Evolutionary conservation across 2,329 filamentous ascomycete genomes (phyloP), one percentile per base, ranked within the genome.

Genomic region (Sclerotinia nivalis): DNA sequence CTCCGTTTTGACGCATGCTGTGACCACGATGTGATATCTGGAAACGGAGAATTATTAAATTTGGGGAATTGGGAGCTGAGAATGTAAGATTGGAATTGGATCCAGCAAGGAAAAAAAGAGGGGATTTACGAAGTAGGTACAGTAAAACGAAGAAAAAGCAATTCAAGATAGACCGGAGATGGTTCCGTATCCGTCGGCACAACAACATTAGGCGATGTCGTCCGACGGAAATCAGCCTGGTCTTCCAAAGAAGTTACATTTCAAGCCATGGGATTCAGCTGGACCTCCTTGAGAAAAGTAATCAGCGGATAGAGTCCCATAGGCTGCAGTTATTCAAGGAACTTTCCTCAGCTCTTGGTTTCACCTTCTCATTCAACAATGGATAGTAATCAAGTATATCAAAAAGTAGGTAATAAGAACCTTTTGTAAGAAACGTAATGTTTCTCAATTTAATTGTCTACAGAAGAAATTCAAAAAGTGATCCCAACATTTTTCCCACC

Each of bases 1-100:
- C 47, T 65, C 61, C 61, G 61, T 65, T 25, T 34, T 65, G 61
- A 65, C 47, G 61, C 61, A 65, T 65, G 61, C 47, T 65, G 61
- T 65, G 61, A 52, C 61, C 61, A 65, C 47, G 61, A 65, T 65
- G 34, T 40, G 61, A 43, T 65, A 52, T 52, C 61, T 65, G 22
- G 47, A 25, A 52, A 52, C 61, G 61, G 61, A 65, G 47, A 65
- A 52, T 65, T 65, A 43, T 40, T 13, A 25, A 25, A n/a, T 43
- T 13, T 65, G 40, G 47, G 47, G n/a, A 40, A 65, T 22, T 12
- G 28, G 31, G 47, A 40, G 49, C n/a, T 40, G 13, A 25, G 34
- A 43, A 7, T 2, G 13, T 22, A 37, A 28, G 34, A 52, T 20
- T 22, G 34, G 43, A 28, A 43, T 52, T 40, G 45, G 31, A 52